Evolutionary conservation across 768 basidiomycete genomes (phyloP).

Genomic region (Serendipita sp.): DNA sequence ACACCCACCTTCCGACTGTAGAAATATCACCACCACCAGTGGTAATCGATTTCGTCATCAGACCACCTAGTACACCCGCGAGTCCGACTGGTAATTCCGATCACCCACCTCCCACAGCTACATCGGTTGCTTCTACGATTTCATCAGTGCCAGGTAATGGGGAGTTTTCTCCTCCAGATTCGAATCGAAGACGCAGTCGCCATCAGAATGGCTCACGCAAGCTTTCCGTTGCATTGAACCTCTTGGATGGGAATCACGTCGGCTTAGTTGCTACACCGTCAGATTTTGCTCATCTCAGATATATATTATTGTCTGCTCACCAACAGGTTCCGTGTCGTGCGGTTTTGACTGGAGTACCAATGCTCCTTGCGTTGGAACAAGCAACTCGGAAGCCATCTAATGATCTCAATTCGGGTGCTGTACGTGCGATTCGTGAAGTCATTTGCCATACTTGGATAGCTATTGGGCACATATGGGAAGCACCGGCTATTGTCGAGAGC

Average conservation of each 20-base stretch:
- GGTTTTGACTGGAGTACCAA: conserved; percentile 62
- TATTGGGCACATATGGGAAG: conserved; percentile 58
- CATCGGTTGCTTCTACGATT: neutral
- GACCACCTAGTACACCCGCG: neutral
- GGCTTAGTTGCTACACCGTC: conserved; percentile 39
- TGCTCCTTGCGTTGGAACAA: conserved; percentile 60
- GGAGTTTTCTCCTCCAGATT: neutral
- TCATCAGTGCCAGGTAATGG: neutral
- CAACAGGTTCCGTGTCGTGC: conserved; percentile 59
- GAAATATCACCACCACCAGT: conserved; percentile 2
- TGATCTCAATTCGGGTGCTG: conserved; percentile 21
- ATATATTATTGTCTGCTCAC: conserved; percentile 50
- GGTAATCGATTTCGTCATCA: neutral
- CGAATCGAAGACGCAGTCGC: neutral
- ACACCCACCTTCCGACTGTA: conserved; percentile 12
- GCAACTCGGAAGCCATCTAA: conserved; percentile 26
- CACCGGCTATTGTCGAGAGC: conserved; percentile 32
- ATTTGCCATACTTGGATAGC: conserved; percentile 47
- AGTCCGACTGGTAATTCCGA: neutral
- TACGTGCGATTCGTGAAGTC: conserved; percentile 41
- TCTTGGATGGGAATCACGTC: conserved; percentile 15
- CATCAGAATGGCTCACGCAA: conserved; percentile 7
- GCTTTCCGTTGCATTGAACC: conserved; percentile 9
- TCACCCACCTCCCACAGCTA: neutral
- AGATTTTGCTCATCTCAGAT: conserved; percentile 58